Conservation (phyloP, 768 basidiomycete species). For the Russula sp. region DNA sequence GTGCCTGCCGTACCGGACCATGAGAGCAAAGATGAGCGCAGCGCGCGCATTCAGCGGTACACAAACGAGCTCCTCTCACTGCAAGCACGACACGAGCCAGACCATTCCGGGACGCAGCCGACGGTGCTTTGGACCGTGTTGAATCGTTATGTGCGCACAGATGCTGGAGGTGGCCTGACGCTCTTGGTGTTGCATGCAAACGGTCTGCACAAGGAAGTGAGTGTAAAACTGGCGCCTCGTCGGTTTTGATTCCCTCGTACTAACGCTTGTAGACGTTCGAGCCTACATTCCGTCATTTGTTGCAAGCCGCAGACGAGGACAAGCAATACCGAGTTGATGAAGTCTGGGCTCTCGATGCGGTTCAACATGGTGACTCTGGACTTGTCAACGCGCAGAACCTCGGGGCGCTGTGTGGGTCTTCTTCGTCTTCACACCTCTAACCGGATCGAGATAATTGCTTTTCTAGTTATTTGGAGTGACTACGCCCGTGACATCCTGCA, state of each 20-base stretch:
- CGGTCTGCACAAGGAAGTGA: slow-evolving; percentile 82
- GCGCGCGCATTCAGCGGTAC: background rate
- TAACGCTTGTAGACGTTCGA: slow-evolving; percentile 64
- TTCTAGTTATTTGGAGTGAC: slow-evolving; percentile 70
- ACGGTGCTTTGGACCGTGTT: slow-evolving; percentile 59
- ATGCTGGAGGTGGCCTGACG: slow-evolving; percentile 45
- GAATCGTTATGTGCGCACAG: slow-evolving; percentile 59
- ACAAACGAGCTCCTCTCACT: slow-evolving; percentile 7
- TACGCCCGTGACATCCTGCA: slow-evolving; percentile 72
- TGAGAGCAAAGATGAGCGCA: slow-evolving; percentile 35
- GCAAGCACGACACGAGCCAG: slow-evolving; percentile 22
- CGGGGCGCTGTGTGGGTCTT: slow-evolving; percentile 50
- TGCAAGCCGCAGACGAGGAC: slow-evolving; percentile 37
- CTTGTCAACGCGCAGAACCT: slow-evolving; percentile 56
- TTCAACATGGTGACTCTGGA: slow-evolving; percentile 82
- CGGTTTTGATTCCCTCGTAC: background rate
- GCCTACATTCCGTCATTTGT: slow-evolving; percentile 49
- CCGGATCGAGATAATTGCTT: background rate
- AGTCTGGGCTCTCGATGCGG: slow-evolving; percentile 78
- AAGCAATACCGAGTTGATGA: slow-evolving; percentile 46
- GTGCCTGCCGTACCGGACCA: slow-evolving; percentile 32
- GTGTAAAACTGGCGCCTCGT: slow-evolving; percentile 19
- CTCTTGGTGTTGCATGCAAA: slow-evolving; percentile 80
- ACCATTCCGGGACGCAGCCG: slow-evolving; percentile 19
- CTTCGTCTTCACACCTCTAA: slow-evolving; percentile 11